phyloP scores from a whole-genome alignment of 2,329 filamentous ascomycete genomes.

The Cryphonectria nitschkei region DNA sequence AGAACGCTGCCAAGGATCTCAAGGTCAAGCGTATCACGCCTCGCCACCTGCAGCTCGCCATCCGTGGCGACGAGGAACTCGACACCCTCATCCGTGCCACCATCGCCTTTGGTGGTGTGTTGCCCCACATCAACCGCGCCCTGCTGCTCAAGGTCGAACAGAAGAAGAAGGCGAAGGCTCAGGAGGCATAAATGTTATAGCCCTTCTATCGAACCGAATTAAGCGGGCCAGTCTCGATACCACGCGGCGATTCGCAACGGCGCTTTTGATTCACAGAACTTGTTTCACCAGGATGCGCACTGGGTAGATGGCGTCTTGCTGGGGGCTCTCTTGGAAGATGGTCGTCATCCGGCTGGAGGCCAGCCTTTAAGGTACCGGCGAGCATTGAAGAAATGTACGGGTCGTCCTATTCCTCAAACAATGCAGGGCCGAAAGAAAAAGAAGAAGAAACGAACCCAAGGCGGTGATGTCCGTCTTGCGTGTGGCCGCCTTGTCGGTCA shows the following conservation, averaged over 20 bases:
- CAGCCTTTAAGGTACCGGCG: not conserved
- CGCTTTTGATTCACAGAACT: conserved; percentile 14
- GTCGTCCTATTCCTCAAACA: not conserved
- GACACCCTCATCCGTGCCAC: conserved; percentile 97
- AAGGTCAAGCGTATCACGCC: conserved; percentile 99
- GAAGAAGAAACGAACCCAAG: not conserved
- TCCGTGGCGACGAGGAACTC: conserved; percentile 96
- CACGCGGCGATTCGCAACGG: not conserved
- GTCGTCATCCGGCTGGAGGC: not conserved
- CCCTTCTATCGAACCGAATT: not conserved
- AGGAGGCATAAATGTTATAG: conserved; percentile 38
- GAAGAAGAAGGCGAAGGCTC: conserved; percentile 45
- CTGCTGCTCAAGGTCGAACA: conserved; percentile 62
- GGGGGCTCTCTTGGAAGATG: not conserved
- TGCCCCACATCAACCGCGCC: conserved; percentile 98
- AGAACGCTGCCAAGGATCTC: conserved; percentile 98
- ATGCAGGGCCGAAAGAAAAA: not conserved
- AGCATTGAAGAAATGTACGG: not conserved
- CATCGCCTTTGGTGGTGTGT: conserved; percentile 96
- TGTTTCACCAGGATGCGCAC: not conserved
- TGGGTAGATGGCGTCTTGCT: not conserved
- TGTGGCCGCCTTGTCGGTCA: not conserved
- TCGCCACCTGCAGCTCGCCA: conserved; percentile 95
- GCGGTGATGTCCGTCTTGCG: not conserved
- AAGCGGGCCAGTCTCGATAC: not conserved